These are phyloP conservation scores for Brassica balearica DNA, from an alignment of 441 rosid genomes.

Conservation along the genomic window DNA sequence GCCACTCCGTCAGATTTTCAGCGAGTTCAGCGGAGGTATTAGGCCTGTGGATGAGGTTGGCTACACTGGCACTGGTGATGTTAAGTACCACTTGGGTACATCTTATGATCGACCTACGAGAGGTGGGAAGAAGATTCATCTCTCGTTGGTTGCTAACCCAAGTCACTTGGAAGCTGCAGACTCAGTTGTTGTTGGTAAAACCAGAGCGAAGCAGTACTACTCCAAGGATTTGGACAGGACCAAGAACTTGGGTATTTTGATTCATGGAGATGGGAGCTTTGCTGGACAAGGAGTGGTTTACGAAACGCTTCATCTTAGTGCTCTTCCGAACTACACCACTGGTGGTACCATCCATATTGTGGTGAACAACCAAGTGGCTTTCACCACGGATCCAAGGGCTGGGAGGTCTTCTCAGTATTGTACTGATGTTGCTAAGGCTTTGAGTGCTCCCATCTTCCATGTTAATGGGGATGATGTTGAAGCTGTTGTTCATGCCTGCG, in stretches of 20 bases:
- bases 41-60: constrained; percentile 95
- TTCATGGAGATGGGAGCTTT: constrained; percentile 98
- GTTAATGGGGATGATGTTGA: constrained; percentile 96
- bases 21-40: constrained; percentile 90
- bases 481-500: constrained; percentile 93
- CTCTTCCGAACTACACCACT: constrained; percentile 91
- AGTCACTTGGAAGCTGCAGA: constrained; percentile 99
- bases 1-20: constrained; percentile 92
- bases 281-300: constrained; percentile 99
- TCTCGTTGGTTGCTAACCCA: constrained; percentile 97
- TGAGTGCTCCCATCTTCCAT: constrained; percentile 93
- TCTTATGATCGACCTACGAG: constrained; percentile 97
- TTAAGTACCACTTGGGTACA: constrained; percentile 96
- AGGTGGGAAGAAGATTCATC: constrained; percentile 93
- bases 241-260: constrained; percentile 85
- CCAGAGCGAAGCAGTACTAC: constrained; percentile 95
- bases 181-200: constrained; percentile 96
- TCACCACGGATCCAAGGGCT: constrained; percentile 94
- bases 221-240: constrained; percentile 81
- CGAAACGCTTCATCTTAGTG: constrained; percentile 96
- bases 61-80: constrained; percentile 98
- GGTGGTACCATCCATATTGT: constrained; percentile 99
- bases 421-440: constrained; percentile 97
- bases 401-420: constrained; percentile 97
- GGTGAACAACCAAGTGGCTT: constrained; percentile 98